These are phyloP conservation scores for Bertia moriformis DNA, from an alignment of 2,329 filamentous ascomycete genomes.

Conservation along the genomic window DNA sequence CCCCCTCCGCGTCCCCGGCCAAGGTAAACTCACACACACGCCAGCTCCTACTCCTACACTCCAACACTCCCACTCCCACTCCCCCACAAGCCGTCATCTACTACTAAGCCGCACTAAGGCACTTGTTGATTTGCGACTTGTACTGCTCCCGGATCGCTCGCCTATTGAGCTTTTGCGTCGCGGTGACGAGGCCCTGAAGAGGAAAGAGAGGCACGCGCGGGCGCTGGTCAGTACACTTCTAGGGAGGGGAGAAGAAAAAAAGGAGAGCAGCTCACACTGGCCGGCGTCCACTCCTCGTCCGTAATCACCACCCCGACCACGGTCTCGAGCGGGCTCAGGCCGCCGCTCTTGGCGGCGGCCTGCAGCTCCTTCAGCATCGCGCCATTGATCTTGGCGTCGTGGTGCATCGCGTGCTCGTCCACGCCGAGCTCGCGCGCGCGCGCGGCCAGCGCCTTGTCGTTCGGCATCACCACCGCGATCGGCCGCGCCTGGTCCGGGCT, in stretches of 20 bases:
- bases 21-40: too few relatives aligned
- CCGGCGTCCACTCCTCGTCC: slow-evolving; percentile 78
- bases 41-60: too few relatives aligned
- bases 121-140: slow-evolving; percentile 31
- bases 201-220: neutral
- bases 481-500: slow-evolving; percentile 62
- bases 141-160: slow-evolving; percentile 33
- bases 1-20: too few relatives aligned
- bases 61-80: too few relatives aligned
- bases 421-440: slow-evolving; percentile 48
- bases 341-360: slow-evolving; percentile 45
- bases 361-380: slow-evolving; percentile 56
- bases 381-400: slow-evolving; percentile 47
- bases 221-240: neutral
- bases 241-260: neutral
- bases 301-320: slow-evolving; percentile 64
- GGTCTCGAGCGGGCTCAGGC: slow-evolving; percentile 58
- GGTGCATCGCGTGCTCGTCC: slow-evolving; percentile 51
- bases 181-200: slow-evolving; percentile 39
- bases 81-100: slow-evolving; percentile 1
- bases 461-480: slow-evolving; percentile 64
- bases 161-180: slow-evolving; percentile 47
- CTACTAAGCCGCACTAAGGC: too few relatives aligned
- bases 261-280: slow-evolving; percentile 58
- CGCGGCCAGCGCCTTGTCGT: slow-evolving; percentile 46